Evolutionary conservation across 108 stramenopile species (phyloP).

Genomic region (Cyclotella baltica): DNA sequence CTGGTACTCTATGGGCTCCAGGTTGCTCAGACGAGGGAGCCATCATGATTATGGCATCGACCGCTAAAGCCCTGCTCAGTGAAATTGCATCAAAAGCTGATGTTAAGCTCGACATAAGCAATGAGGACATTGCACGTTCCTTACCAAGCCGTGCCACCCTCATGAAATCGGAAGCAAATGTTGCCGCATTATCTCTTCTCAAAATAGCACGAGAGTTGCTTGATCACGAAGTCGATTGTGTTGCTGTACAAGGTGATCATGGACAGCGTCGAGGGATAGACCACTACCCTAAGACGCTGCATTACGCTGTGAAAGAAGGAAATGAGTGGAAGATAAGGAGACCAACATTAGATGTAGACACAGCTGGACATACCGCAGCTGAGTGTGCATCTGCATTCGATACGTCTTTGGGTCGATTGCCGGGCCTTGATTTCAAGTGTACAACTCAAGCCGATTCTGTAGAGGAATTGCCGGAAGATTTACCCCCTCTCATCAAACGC

Average conservation of each 20-base stretch:
- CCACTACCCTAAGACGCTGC: slow-evolving; percentile 1
- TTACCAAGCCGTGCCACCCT: not conserved
- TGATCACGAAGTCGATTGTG: not conserved
- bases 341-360: not conserved
- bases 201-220: not conserved
- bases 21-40: slow-evolving; percentile 5
- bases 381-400: not conserved
- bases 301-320: not conserved
- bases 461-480: too few relatives aligned
- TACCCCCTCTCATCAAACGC: too few relatives aligned
- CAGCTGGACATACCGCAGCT: not conserved
- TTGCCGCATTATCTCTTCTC: not conserved
- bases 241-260: not conserved
- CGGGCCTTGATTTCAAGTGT: too few relatives aligned
- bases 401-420: not conserved
- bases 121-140: not conserved
- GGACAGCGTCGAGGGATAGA: not conserved
- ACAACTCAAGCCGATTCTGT: too few relatives aligned
- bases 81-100: not conserved
- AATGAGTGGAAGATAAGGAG: not conserved
- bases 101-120: not conserved
- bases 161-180: not conserved
- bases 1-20: not conserved
- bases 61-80: not conserved
- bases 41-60: not conserved